These are phyloP conservation scores for Myxozyma nipponensis DNA, from an alignment of 805 yeast genomes.

Conservation along the genomic window DNA sequence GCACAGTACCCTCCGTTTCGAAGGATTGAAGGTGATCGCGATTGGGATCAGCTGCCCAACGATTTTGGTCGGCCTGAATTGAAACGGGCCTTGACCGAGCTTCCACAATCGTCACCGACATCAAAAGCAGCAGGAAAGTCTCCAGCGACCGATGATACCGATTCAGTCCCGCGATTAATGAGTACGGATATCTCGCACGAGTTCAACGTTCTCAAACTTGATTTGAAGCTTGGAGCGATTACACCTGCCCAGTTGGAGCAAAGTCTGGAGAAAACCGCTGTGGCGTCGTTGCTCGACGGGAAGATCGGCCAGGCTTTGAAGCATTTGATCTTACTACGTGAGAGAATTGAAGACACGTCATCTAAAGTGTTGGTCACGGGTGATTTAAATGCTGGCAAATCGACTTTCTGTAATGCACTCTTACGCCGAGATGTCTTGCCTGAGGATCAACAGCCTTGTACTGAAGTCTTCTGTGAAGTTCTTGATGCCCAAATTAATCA, in stretches of 20 bases:
- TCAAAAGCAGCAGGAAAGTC: not conserved
- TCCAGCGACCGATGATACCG: slow-evolving; percentile 18
- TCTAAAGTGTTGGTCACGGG: slow-evolving; percentile 96
- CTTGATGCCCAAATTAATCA: slow-evolving; percentile 74
- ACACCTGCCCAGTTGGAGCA: slow-evolving; percentile 44
- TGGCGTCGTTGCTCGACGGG: slow-evolving; percentile 65
- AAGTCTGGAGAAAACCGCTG: slow-evolving; percentile 60
- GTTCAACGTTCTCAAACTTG: slow-evolving; percentile 61
- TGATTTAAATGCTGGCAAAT: slow-evolving; percentile 93
- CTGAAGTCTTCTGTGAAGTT: slow-evolving; percentile 93
- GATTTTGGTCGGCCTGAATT: slow-evolving; percentile 5
- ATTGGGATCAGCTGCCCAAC: not conserved
- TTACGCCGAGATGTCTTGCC: slow-evolving; percentile 76
- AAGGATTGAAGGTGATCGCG: slow-evolving; percentile 1
- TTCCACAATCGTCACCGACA: slow-evolving; percentile 4
- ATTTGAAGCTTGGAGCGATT: slow-evolving; percentile 52
- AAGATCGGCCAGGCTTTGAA: slow-evolving; percentile 61
- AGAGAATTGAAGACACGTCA: slow-evolving; percentile 82
- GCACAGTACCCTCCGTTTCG: slow-evolving; percentile 34
- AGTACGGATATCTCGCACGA: slow-evolving; percentile 20
- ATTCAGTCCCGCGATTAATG: slow-evolving; percentile 19
- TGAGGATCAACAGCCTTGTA: slow-evolving; percentile 97
- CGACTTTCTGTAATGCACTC: slow-evolving; percentile 90
- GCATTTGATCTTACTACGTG: slow-evolving; percentile 68
- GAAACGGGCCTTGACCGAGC: slow-evolving; percentile 19